Conservation (phyloP, 2,329 filamentous ascomycete species). For the Colletotrichum tofieldiae region DNA sequence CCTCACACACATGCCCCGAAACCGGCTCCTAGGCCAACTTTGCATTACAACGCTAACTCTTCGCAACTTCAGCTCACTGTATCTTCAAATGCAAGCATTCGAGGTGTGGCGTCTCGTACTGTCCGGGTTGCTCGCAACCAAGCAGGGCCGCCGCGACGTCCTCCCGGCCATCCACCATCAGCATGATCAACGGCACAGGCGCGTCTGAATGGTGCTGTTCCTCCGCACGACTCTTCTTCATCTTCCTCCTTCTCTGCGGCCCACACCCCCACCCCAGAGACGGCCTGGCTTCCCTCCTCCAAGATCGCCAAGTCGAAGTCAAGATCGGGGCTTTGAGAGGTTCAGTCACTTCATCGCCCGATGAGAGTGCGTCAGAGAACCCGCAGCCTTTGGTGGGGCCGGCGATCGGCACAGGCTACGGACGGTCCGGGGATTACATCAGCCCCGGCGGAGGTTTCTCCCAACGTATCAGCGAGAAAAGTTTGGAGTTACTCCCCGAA, state of each 20-base stretch:
- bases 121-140: background rate
- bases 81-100: background rate
- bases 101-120: background rate
- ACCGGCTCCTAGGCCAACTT: background rate
- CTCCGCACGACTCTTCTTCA: constrained; percentile 45
- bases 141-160: background rate
- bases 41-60: background rate
- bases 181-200: background rate
- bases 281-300: constrained; percentile 7
- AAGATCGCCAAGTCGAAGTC: constrained; percentile 4
- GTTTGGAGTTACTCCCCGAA: background rate
- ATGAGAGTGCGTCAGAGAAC: background rate
- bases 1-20: background rate
- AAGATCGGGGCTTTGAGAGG: background rate
- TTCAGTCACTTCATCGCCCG: background rate
- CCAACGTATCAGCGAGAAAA: background rate
- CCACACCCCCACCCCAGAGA: background rate
- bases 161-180: background rate
- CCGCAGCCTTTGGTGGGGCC: background rate
- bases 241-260: constrained; percentile 27
- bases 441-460: no score
- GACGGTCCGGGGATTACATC: background rate
- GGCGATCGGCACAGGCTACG: background rate
- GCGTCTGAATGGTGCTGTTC: constrained; percentile 49
- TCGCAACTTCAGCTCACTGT: background rate